Evolutionary conservation across 768 basidiomycete species (phyloP).

Genomic region (Rubroboletus satanas): DNA sequence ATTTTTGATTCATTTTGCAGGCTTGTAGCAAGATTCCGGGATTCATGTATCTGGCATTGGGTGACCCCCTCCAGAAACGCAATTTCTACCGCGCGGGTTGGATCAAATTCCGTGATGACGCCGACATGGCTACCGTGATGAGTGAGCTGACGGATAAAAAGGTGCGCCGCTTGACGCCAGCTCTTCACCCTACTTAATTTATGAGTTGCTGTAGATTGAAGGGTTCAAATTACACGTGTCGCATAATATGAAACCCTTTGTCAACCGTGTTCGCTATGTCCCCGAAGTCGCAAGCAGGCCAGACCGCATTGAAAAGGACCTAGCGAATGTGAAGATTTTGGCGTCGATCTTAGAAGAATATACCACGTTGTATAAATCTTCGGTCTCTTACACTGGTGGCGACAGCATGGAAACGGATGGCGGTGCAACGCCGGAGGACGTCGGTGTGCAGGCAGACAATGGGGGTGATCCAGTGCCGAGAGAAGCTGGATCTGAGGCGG

Average conservation of each 20-base stretch:
- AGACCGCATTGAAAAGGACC: conserved; percentile 77
- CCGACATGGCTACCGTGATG: conserved; percentile 75
- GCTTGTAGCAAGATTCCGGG: conserved; percentile 74
- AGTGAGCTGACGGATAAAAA: conserved; percentile 78
- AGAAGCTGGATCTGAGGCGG: conserved; percentile 70
- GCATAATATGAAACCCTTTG: conserved; percentile 73
- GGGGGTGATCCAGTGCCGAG: conserved; percentile 49
- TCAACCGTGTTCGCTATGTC: conserved; percentile 72
- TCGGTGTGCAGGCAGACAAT: conserved; percentile 35
- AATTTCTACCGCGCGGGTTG: conserved; percentile 95
- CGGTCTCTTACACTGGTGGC: conserved; percentile 14
- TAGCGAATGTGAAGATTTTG: conserved; percentile 69
- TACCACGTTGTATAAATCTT: conserved; percentile 43
- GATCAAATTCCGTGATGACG: conserved; percentile 82
- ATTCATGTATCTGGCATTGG: conserved; percentile 84
- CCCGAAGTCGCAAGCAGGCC: conserved; percentile 80
- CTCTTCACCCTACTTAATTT: conserved; percentile 2
- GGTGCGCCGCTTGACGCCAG: conserved; percentile 40
- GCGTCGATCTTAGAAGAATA: conserved; percentile 75
- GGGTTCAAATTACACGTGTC: conserved; percentile 92
- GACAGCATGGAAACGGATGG: conserved; percentile 28
- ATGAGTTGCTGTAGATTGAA: conserved; percentile 61
- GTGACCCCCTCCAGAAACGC: conserved; percentile 89
- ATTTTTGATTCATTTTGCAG: conserved; percentile 37
- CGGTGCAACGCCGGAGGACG: conserved; percentile 29